A percentile compares a stretch with the other conserved stretches of the same genome.
phyloP scores from a whole-genome alignment of 2,329 filamentous ascomycete genomes.

The Colletotrichum endophyticum region DNA sequence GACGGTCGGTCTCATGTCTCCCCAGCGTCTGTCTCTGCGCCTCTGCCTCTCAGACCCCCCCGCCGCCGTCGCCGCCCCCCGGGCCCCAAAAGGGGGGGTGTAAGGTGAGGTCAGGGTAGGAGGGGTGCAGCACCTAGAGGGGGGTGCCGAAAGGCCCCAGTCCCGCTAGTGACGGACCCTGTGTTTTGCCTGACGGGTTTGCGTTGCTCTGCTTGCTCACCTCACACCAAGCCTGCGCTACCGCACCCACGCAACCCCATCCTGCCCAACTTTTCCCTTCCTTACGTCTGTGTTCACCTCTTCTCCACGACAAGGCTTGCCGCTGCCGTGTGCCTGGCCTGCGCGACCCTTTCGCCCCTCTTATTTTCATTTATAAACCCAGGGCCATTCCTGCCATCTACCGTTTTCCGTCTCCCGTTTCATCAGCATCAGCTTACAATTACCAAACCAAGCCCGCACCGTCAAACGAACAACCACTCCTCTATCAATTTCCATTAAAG shows the following conservation, averaged over 20 bases:
- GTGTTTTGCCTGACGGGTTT: conserved; percentile 14
- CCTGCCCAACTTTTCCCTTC: conserved; percentile 10
- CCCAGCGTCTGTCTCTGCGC: not conserved
- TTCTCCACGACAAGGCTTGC: conserved; percentile 18
- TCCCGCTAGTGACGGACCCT: conserved; percentile 14
- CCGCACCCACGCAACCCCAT: conserved; percentile 8
- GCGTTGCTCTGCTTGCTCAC: not conserved
- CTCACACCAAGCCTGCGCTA: not conserved
- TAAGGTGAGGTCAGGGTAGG: not conserved
- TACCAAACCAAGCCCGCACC: not conserved
- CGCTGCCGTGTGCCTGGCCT: not conserved
- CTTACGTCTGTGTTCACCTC: conserved; percentile 16
- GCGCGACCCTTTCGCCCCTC: conserved; percentile 11
- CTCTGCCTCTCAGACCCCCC: not conserved
- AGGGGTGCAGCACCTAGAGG: not conserved
- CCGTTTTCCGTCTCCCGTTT: conserved; percentile 15
- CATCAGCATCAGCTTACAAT: conserved; percentile 14
- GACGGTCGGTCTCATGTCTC: not conserved
- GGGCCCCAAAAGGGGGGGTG: not conserved
- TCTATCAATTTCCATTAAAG: not conserved
- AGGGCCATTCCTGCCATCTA: conserved; percentile 7
- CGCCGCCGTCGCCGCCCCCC: not conserved
- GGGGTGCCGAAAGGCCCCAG: not conserved
- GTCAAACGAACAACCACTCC: not conserved
- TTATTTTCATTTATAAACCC: conserved; percentile 23